A percentile compares a stretch with the other conserved stretches of the same genome.
These are phyloP conservation scores for Talaromyces proteolyticus DNA, from an alignment of 495 filamentous ascomycete genomes.

Conservation along the genomic window DNA sequence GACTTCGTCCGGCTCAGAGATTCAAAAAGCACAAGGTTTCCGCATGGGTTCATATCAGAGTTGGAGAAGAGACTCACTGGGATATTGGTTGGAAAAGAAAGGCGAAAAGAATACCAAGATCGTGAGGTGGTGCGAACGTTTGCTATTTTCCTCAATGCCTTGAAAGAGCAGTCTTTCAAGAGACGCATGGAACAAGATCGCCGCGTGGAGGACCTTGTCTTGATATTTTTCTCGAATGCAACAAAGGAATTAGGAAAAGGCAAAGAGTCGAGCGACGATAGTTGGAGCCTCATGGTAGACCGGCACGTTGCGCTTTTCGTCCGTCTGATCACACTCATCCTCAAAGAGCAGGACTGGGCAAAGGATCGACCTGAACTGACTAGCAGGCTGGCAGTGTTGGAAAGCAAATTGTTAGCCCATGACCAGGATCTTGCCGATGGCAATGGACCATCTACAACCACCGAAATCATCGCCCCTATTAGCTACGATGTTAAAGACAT, in stretches of 20 bases:
- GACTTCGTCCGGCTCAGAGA: constrained; percentile 71
- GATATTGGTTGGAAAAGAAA: constrained; percentile 64
- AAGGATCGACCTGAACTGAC: constrained; percentile 79
- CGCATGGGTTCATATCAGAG: constrained; percentile 67
- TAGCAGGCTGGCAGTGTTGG: constrained; percentile 69
- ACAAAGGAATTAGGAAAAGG: constrained; percentile 83
- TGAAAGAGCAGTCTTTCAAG: constrained; percentile 66
- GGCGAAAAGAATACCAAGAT: constrained; percentile 72
- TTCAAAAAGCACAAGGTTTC: constrained; percentile 73
- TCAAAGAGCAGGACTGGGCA: constrained; percentile 76
- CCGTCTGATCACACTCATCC: constrained; percentile 70
- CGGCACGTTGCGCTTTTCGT: constrained; percentile 94
- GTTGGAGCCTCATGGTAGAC: constrained; percentile 90
- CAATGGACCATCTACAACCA: constrained; percentile 50
- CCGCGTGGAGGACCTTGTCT: constrained; percentile 79
- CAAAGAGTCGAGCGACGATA: constrained; percentile 75
- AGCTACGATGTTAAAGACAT: constrained; percentile 96
- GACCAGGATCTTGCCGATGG: constrained; percentile 74
- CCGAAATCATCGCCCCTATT: constrained; percentile 73
- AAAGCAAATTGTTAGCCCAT: constrained; percentile 91
- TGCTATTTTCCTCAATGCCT: constrained; percentile 70
- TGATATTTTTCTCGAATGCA: constrained; percentile 87
- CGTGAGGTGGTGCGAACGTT: constrained; percentile 72
- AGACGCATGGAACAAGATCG: constrained; percentile 88
- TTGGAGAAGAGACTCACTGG: constrained; percentile 63